Evolutionary conservation across 2,329 filamentous ascomycete species (phyloP), one percentile per base, ranked within the genome.

Genomic region (Penicillium sp.): DNA sequence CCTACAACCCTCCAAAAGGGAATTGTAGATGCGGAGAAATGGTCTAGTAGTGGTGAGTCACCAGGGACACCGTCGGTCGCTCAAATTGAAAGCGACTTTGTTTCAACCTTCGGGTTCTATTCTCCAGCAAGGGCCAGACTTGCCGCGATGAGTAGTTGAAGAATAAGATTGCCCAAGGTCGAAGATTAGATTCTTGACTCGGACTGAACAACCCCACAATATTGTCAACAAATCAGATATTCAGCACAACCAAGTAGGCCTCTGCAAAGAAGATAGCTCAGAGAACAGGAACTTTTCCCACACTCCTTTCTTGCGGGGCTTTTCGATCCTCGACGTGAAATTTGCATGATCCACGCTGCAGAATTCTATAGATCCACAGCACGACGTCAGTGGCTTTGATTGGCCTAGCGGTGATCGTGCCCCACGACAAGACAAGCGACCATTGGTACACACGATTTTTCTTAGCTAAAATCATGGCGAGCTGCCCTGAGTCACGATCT

Each of bases 261-360:
- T 28, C n/a, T 39, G 35, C 14, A 52, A 28, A 20, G 17, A 22
- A 14, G 35, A 52, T 28, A 39, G 15, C 20, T 41, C 37, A 38
- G 25, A 22, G 35, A 41, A 14, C 37, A 38, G 12, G 11, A 25
- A n/a, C 34, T 38, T 52, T 38, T 20, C 25, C 8, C 15, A 39
- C 34, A 6, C 17, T 41, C 34, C 49, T 38, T 52, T 25, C 34
- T 52, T 37, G 49, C 49, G 49, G 49, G 49, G 34, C 14, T 38
- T 52, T n/a, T 37, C 22, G 35, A 52, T 52, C 17, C 14, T 38
- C 34, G 25, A 39, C 10, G 12, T 39, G 49, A 52, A 52, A 52
- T 52, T 52, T 52, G 49, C 49, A 52, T 52, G 49, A 52, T 52
- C 49, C 49, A 35, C 49, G 49, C 49, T 38, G 49, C 49, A 28